A percentile compares a stretch with the other conserved stretches of the same genome.
phyloP scores from a whole-genome alignment of 75 land plant species.

The Pinus tabuliformis region DNA sequence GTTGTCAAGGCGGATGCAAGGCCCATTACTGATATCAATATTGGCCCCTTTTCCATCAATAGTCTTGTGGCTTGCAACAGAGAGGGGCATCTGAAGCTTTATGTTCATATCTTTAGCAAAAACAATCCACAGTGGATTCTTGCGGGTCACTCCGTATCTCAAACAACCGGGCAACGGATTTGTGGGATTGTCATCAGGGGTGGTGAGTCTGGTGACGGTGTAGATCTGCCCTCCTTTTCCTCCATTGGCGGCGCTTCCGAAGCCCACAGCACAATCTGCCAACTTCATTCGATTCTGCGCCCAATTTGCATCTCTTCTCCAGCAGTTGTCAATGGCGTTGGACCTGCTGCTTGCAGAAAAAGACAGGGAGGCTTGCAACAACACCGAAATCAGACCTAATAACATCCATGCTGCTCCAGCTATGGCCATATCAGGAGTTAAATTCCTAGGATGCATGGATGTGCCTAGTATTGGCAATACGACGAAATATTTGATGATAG shows the following conservation, averaged over 20 bases:
- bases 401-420: too few species aligned
- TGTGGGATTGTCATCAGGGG: slow-evolving; percentile 10
- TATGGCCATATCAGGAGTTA: too few species aligned
- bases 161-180: slow-evolving; percentile 24
- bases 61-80: slow-evolving; percentile 29
- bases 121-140: slow-evolving; percentile 22
- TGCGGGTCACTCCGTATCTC: slow-evolving; percentile 10
- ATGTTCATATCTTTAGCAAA: slow-evolving; percentile 25
- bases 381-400: too few species aligned
- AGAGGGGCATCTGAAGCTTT: slow-evolving; percentile 20
- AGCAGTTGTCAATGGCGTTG: slow-evolving; percentile 70
- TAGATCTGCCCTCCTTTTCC: slow-evolving; percentile 8
- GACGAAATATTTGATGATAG: too few species aligned
- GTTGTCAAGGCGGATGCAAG: slow-evolving; percentile 8
- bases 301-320: slow-evolving; percentile 65
- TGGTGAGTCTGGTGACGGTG: too few species aligned
- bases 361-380: background rate
- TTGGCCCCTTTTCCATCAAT: slow-evolving; percentile 37
- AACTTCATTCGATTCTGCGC: slow-evolving; percentile 37
- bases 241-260: slow-evolving; percentile 31
- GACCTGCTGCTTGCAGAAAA: background rate
- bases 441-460: too few species aligned
- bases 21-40: slow-evolving; percentile 11
- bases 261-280: slow-evolving; percentile 46
- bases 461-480: too few species aligned